phyloP scores from a whole-genome alignment of 2,329 filamentous ascomycete genomes.

The Plenodomus tracheiphilus region DNA sequence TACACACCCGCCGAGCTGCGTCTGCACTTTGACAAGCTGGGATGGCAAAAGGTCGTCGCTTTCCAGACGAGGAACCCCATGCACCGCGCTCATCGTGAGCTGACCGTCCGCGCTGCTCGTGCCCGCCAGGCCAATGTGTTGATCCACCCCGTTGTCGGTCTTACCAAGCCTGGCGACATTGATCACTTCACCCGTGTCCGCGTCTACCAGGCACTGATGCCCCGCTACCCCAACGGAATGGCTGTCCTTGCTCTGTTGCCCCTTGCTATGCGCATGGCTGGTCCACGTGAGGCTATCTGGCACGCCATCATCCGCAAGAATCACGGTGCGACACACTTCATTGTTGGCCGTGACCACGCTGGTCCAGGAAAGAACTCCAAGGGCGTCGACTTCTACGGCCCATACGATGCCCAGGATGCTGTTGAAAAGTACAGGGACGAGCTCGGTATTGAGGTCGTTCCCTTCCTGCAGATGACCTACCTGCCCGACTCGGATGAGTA shows the following conservation, averaged over 20 bases:
- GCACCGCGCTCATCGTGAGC: conserved; percentile 96
- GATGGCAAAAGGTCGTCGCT: conserved; percentile 95
- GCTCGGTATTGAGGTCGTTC: conserved; percentile 97
- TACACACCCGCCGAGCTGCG: conserved; percentile 94
- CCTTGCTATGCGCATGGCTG: conserved; percentile 98
- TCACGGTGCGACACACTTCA: conserved; percentile 98
- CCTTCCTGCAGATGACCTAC: conserved; percentile 99
- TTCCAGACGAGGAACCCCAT: conserved; percentile 99
- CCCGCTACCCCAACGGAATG: conserved; percentile 99
- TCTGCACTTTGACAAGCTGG: conserved; percentile 98
- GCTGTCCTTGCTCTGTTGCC: conserved; percentile 92
- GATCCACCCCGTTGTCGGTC: conserved; percentile 96
- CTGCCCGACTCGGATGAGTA: conserved; percentile 97
- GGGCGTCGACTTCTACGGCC: conserved; percentile 95
- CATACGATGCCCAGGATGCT: conserved; percentile 94
- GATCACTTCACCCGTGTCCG: conserved; percentile 99
- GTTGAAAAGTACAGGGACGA: conserved; percentile 96
- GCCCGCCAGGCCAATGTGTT: conserved; percentile 97
- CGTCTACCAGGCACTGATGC: conserved; percentile 95
- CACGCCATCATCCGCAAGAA: conserved; percentile 99
- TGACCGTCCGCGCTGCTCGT: conserved; percentile 95
- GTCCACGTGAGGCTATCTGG: conserved; percentile 97
- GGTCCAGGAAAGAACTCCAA: conserved; percentile 98
- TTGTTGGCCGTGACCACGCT: conserved; percentile 96
- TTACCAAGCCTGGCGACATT: conserved; percentile 99